These are phyloP conservation scores for Centrapalus pauciflorus DNA, from an alignment of 129 eudicot genomes.

Conservation along the genomic window DNA sequence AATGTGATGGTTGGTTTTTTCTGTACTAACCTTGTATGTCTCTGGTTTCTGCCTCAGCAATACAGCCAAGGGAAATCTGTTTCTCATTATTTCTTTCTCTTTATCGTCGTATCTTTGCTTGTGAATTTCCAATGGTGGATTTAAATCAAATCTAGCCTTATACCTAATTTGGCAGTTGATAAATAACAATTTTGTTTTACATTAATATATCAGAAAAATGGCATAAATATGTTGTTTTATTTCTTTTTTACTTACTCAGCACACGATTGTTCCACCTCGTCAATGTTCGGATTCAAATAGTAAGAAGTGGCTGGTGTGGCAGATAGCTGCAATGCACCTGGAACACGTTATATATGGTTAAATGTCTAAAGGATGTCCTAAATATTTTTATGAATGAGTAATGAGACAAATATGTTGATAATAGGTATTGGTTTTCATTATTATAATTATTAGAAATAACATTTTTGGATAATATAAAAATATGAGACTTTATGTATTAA, in stretches of 20 bases:
- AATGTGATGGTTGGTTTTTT: too few species aligned
- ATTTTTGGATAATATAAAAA: too few species aligned
- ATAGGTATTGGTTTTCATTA: too few species aligned
- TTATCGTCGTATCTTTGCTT: background rate
- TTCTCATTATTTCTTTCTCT: background rate
- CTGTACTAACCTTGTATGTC: background rate
- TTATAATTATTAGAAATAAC: too few species aligned
- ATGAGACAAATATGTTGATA: too few species aligned
- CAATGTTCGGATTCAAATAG: background rate
- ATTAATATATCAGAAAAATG: too few species aligned
- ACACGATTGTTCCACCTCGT: background rate
- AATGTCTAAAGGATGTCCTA: too few species aligned
- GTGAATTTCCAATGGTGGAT: background rate
- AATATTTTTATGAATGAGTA: too few species aligned
- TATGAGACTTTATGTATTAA: too few species aligned
- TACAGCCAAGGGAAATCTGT: background rate
- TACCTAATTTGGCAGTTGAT: background rate
- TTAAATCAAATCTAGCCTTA: background rate
- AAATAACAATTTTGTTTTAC: background rate
- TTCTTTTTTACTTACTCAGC: background rate
- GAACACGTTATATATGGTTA: too few species aligned
- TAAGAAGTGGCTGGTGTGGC: too few species aligned
- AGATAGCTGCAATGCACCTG: background rate
- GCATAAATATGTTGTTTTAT: too few species aligned
- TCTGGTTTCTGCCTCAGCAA: background rate